Evolutionary conservation across 805 yeast genomes (phyloP), one percentile per base, ranked within the genome.

Genomic region (Yarrowia bubula): DNA sequence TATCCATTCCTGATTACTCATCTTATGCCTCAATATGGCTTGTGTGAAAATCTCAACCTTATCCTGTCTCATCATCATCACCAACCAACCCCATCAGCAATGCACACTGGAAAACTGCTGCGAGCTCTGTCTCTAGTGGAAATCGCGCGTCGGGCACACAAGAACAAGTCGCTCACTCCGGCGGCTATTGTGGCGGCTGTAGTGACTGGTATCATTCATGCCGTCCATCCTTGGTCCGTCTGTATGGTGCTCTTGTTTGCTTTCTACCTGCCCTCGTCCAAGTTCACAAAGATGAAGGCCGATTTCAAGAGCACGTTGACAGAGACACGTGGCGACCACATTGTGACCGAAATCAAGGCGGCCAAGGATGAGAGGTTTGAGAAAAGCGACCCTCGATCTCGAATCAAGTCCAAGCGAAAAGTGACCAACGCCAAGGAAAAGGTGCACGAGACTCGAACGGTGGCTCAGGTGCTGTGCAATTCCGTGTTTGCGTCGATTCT

Each of bases 381-480:
- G 11, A 46, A 42, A 15, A 33, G 22, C 13, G 47, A 22, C 17
- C 64, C 64, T 14, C 17, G 43, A n/a, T 33, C 64, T 0, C 31
- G 51, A 35, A 32, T 38, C 39, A 61, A 61, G 47, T 41, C 41
- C 14, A 58, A 43, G 22, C 15, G 64, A 11, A 46, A 48, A 17
- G 57, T 47, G 1, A 70, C 73, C n/a, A 48, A 35, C n/a, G 68
- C 60, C 14, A 58, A 60, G 14, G 65, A 65, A 4, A 68, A 73
- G 5, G 69, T 67, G 22, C 75, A 73, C 6, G 72, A 71, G 2
- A 78, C 79, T 15, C 70, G 83, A 35, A 77, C 77, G 10, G 75
- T 76, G 63, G 69, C 78, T 22, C 83, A 80, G 70, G 83, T 80
- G 9, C 66, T 80, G 31, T 73, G 78, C 41, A 80, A 80, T 66